A percentile compares a stretch with the other conserved stretches of the same genome.
Conservation (phyloP, 2,329 filamentous ascomycete genomes). For the Exophiala viscosa region DNA sequence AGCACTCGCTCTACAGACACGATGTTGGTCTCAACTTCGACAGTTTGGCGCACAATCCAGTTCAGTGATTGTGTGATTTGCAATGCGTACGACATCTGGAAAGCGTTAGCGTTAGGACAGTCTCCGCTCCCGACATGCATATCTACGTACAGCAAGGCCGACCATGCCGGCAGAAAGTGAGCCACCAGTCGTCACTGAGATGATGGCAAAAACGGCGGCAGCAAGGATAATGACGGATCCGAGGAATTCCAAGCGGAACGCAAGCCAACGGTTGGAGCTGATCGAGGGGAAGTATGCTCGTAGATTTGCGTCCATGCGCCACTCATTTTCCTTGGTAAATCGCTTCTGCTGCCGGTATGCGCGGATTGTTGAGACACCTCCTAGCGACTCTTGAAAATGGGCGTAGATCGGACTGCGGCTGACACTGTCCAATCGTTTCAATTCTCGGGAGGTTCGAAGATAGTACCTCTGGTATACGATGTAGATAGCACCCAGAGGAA, state of each 20-base stretch:
- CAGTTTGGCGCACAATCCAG: constrained; percentile 97
- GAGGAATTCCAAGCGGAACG: constrained; percentile 90
- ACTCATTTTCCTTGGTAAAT: constrained; percentile 92
- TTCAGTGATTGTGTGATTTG: constrained; percentile 97
- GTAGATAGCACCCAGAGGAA: constrained; percentile 78
- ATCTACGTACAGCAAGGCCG: constrained; percentile 60
- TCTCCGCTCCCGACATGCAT: neutral
- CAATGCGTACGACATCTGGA: constrained; percentile 83
- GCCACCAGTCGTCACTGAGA: constrained; percentile 69
- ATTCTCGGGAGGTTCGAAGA: constrained; percentile 87
- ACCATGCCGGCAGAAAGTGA: constrained; percentile 69
- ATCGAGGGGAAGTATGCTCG: constrained; percentile 94
- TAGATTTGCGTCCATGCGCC: constrained; percentile 91
- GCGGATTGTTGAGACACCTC: constrained; percentile 89
- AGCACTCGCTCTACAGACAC: constrained; percentile 96
- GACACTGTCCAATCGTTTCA: constrained; percentile 93
- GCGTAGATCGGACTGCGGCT: constrained; percentile 95
- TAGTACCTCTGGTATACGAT: constrained; percentile 96
- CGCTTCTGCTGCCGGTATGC: constrained; percentile 85
- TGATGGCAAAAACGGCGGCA: constrained; percentile 75
- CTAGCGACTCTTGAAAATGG: constrained; percentile 96
- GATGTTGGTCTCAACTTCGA: constrained; percentile 99
- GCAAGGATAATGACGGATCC: constrained; percentile 89
- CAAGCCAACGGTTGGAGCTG: constrained; percentile 90
- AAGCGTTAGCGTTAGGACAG: constrained; percentile 3